These are phyloP conservation scores for Incumbomyces delicatus DNA, from an alignment of 2,329 filamentous ascomycete species.

Conservation along the genomic window DNA sequence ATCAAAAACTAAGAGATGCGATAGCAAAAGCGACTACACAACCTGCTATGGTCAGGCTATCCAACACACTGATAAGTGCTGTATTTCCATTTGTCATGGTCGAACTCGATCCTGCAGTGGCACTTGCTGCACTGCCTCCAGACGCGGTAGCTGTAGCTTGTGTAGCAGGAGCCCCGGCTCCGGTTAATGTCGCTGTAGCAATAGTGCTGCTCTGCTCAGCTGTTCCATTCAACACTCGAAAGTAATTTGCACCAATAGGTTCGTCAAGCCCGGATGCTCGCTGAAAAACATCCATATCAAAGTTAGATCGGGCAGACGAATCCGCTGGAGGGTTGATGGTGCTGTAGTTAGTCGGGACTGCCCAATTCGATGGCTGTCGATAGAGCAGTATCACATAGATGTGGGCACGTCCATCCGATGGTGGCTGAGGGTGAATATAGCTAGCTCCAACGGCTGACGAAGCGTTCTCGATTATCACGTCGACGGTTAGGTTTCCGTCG, in stretches of 20 bases:
- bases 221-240: constrained; percentile 23
- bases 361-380: constrained; percentile 20
- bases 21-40: no score
- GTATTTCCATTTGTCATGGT: no score
- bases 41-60: no score
- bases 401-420: constrained; percentile 19
- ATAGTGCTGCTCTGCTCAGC: no score
- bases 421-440: constrained; percentile 26
- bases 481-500: constrained; percentile 9
- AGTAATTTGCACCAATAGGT: constrained; percentile 31
- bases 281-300: constrained; percentile 29
- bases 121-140: no score
- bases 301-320: constrained; percentile 24
- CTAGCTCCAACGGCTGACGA: constrained; percentile 6
- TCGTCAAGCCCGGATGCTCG: constrained; percentile 23
- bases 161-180: not conserved
- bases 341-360: constrained; percentile 24
- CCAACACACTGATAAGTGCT: no score
- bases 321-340: constrained; percentile 24
- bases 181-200: not conserved
- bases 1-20: no score
- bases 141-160: not conserved
- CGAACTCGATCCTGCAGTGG: no score
- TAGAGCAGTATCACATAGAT: constrained; percentile 27
- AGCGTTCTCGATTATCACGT: constrained; percentile 5